These are phyloP conservation scores for Takashimella koratensis DNA, from an alignment of 1,284 basidiomycete species.

Conservation along the genomic window DNA sequence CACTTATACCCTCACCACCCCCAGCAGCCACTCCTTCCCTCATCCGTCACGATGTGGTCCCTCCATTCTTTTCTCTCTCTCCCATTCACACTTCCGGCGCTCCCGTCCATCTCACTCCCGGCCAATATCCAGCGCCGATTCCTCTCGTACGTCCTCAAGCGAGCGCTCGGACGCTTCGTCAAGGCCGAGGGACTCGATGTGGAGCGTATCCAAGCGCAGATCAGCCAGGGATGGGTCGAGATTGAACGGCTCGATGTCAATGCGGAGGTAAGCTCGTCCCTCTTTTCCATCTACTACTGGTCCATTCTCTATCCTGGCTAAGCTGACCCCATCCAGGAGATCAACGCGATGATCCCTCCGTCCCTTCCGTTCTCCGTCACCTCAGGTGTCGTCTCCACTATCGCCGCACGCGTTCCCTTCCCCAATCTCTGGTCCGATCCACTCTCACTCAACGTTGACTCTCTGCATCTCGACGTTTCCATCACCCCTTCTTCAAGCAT, in stretches of 20 bases:
- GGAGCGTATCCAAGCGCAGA: slow-evolving; percentile 84
- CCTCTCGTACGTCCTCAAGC: slow-evolving; percentile 81
- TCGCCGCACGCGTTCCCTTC: slow-evolving; percentile 59
- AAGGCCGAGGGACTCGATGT: slow-evolving; percentile 82
- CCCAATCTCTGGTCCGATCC: slow-evolving; percentile 46
- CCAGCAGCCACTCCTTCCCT: too few relatives aligned
- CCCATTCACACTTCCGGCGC: slow-evolving; percentile 30
- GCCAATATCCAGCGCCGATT: slow-evolving; percentile 82
- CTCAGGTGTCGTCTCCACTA: slow-evolving; percentile 66
- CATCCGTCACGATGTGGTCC: slow-evolving; percentile 27
- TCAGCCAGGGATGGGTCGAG: slow-evolving; percentile 82
- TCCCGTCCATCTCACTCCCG: slow-evolving; percentile 59
- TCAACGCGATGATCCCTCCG: slow-evolving; percentile 65
- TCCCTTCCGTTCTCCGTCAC: slow-evolving; percentile 66
- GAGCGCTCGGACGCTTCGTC: slow-evolving; percentile 77
- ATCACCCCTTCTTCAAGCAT: slow-evolving; percentile 52
- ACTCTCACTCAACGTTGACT: slow-evolving; percentile 54
- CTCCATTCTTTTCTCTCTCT: slow-evolving; percentile 37
- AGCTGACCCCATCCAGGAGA: slow-evolving; percentile 57
- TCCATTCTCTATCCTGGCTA: too few relatives aligned
- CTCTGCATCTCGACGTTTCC: slow-evolving; percentile 65
- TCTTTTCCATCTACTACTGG: not conserved
- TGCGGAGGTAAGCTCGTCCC: slow-evolving; percentile 56
- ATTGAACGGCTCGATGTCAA: slow-evolving; percentile 78
- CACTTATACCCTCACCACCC: too few relatives aligned